Conservation (phyloP, 495 filamentous ascomycete species). For the Sordaria brevicollis region DNA sequence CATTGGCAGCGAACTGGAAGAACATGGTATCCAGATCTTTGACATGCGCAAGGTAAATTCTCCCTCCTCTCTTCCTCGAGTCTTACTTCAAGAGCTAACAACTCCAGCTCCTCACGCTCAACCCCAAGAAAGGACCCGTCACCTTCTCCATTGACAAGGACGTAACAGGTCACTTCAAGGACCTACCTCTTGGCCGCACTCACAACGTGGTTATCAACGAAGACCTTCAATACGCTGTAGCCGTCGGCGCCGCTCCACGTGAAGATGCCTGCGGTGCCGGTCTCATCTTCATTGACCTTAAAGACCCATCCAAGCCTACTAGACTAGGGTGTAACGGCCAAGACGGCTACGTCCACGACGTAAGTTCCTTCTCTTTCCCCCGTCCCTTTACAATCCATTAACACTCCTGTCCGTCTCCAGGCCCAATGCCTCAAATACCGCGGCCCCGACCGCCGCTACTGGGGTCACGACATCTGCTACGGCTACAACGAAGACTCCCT, state of each 20-base stretch:
- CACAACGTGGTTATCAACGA: slow-evolving; percentile 46
- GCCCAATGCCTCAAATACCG: slow-evolving; percentile 50
- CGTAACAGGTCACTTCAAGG: slow-evolving; percentile 28
- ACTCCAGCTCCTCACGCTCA: background rate
- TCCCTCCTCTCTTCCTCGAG: slow-evolving; percentile 17
- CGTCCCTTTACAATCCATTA: too few relatives aligned
- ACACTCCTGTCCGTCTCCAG: background rate
- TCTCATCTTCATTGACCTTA: slow-evolving; percentile 46
- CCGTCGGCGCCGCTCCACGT: slow-evolving; percentile 39
- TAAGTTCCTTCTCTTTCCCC: too few relatives aligned
- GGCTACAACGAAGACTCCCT: slow-evolving; percentile 45
- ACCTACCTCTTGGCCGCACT: slow-evolving; percentile 35
- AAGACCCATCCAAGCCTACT: slow-evolving; percentile 37
- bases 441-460: slow-evolving; percentile 43
- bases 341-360: slow-evolving; percentile 51
- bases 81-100: background rate
- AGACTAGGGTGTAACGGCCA: slow-evolving; percentile 40
- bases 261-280: slow-evolving; percentile 36
- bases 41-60: slow-evolving; percentile 32
- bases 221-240: slow-evolving; percentile 40
- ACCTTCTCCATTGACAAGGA: slow-evolving; percentile 23
- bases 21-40: slow-evolving; percentile 44
- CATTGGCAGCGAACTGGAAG: slow-evolving; percentile 39
- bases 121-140: slow-evolving; percentile 5
- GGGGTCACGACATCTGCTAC: slow-evolving; percentile 49